Percentiles rank a stretch among this genome's conserved stretches.
Conservation (phyloP, 2,329 filamentous ascomycete genomes). For the Trichoderma pleuroti region DNA sequence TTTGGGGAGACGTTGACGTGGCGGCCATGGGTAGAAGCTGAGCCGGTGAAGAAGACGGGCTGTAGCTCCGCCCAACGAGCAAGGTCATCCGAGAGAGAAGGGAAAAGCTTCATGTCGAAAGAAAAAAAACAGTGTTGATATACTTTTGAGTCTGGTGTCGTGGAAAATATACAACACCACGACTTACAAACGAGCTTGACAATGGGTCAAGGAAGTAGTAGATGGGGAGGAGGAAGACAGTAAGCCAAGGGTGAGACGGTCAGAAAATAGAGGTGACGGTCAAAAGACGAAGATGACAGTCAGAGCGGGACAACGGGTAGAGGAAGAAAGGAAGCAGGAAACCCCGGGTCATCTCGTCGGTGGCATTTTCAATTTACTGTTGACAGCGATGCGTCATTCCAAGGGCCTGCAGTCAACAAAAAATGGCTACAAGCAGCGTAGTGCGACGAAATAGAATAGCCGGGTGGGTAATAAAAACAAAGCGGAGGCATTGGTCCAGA, state of each 20-base stretch:
- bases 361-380: background rate
- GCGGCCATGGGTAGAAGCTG: conserved; percentile 61
- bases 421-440: background rate
- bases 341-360: background rate
- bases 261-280: background rate
- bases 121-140: background rate
- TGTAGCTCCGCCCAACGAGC: conserved; percentile 63
- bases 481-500: background rate
- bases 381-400: conserved; percentile 5
- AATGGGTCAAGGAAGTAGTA: background rate
- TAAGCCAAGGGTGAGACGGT: background rate
- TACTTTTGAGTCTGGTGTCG: background rate
- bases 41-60: conserved; percentile 72
- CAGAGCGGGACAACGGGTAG: background rate
- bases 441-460: conserved; percentile 10
- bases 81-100: conserved; percentile 53
- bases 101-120: conserved; percentile 56
- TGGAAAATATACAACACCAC: background rate
- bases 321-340: background rate
- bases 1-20: conserved; percentile 79
- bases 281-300: background rate
- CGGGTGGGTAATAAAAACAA: conserved; percentile 9
- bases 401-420: conserved; percentile 2
- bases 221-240: background rate
- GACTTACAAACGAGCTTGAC: conserved; percentile 1